phyloP scores from a whole-genome alignment of 495 filamentous ascomycete genomes.

The Penicillium paradoxum region DNA sequence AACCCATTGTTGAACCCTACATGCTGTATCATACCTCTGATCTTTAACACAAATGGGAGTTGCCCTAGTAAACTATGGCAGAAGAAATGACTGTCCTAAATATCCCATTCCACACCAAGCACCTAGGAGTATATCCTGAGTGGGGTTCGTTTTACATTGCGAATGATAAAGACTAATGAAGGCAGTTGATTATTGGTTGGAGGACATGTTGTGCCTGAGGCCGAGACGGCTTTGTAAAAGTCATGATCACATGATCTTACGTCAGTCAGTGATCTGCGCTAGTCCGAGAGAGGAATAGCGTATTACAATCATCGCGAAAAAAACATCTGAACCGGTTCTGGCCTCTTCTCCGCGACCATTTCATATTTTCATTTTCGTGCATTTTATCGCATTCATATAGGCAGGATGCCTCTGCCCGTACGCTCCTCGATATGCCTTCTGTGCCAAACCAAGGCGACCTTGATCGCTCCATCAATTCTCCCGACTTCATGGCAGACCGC shows the following conservation, averaged over 20 bases:
- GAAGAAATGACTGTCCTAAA: too few species aligned
- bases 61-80: too few species aligned
- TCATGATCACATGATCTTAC: conserved; percentile 13
- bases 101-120: too few species aligned
- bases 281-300: conserved; percentile 23
- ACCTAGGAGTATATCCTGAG: too few species aligned
- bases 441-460: conserved; percentile 31
- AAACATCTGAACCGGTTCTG: conserved; percentile 18
- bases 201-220: too few species aligned
- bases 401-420: conserved; percentile 33
- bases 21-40: too few species aligned
- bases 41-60: too few species aligned
- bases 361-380: background rate
- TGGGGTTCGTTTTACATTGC: too few species aligned
- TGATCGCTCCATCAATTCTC: conserved; percentile 11
- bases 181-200: too few species aligned
- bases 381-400: conserved; percentile 12
- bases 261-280: conserved; percentile 27
- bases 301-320: conserved; percentile 1
- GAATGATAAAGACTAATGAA: too few species aligned
- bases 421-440: conserved; percentile 35
- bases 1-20: too few species aligned
- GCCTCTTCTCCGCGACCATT: conserved; percentile 14
- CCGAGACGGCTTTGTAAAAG: too few species aligned
- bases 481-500: conserved; percentile 31